These are phyloP conservation scores for Geum urbanum DNA, from an alignment of 306 rosid genomes.

Conservation along the genomic window DNA sequence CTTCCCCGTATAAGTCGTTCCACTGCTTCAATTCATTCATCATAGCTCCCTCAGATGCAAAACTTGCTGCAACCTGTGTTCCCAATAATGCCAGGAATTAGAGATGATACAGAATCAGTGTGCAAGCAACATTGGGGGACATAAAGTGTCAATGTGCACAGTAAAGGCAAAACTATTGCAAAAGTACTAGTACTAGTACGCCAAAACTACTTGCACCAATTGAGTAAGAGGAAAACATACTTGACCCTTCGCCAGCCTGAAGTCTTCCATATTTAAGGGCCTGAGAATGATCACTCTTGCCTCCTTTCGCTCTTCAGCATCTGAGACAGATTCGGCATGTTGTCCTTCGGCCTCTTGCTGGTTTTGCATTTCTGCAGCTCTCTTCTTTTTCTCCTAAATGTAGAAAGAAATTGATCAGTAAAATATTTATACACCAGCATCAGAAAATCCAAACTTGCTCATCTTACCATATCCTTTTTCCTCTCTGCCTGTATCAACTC, in stretches of 20 bases:
- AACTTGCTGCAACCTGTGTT: conserved; percentile 81
- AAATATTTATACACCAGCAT: too few relatives aligned
- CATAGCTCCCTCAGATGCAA: conserved; percentile 75
- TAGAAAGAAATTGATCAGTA: background rate
- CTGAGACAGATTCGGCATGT: conserved; percentile 23
- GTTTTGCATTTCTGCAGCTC: conserved; percentile 29
- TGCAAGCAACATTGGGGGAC: too few relatives aligned
- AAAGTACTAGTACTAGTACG: background rate
- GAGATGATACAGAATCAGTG: background rate
- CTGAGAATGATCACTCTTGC: conserved; percentile 71
- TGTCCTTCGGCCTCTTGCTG: conserved; percentile 16
- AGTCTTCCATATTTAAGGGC: conserved; percentile 79
- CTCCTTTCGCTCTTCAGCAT: conserved; percentile 31
- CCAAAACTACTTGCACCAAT: background rate
- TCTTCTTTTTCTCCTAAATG: conserved; percentile 59
- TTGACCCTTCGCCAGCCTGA: conserved; percentile 76
- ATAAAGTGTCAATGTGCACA: background rate
- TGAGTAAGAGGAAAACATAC: conserved; percentile 22
- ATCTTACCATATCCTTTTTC: conserved; percentile 56
- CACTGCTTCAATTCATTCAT: conserved; percentile 90
- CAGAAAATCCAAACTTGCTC: background rate
- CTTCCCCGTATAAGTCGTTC: conserved; percentile 86
- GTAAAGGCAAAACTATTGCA: background rate
- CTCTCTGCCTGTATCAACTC: conserved; percentile 86
- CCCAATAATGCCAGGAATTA: conserved; percentile 18